Percentiles rank a stretch among this genome's conserved stretches.
Evolutionary conservation across 495 filamentous ascomycete species (phyloP).

Genomic region (Cryomyces minteri): DNA sequence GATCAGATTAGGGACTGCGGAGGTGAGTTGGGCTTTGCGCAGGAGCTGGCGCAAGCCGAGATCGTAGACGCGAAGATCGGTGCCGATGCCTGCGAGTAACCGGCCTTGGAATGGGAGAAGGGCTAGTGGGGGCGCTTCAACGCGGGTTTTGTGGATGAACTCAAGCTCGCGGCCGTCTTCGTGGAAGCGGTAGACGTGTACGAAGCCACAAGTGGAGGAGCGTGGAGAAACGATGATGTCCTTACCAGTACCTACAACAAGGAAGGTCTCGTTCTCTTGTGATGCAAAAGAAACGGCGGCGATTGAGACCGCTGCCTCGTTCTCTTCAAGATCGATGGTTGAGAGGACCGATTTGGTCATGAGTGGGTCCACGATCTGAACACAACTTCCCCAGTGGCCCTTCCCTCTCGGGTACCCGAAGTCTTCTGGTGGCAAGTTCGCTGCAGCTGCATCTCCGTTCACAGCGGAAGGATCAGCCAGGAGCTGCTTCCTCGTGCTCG

Average conservation of each 20-base stretch:
- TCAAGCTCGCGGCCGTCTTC: slow-evolving; percentile 73
- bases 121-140: slow-evolving; percentile 76
- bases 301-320: slow-evolving; percentile 81
- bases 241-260: slow-evolving; percentile 85
- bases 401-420: slow-evolving; percentile 75
- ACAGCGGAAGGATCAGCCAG: slow-evolving; percentile 37
- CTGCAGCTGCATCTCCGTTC: slow-evolving; percentile 39
- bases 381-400: slow-evolving; percentile 88
- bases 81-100: slow-evolving; percentile 67
- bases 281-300: slow-evolving; percentile 68
- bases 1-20: slow-evolving; percentile 65
- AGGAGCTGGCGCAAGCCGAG: slow-evolving; percentile 80
- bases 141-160: slow-evolving; percentile 88
- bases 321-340: slow-evolving; percentile 65
- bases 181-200: slow-evolving; percentile 85
- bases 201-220: slow-evolving; percentile 57
- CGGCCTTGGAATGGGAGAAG: slow-evolving; percentile 84
- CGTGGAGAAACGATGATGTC: slow-evolving; percentile 65
- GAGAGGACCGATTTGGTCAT: slow-evolving; percentile 51
- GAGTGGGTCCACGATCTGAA: slow-evolving; percentile 75
- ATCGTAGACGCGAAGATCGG: slow-evolving; percentile 71
- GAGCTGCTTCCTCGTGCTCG: slow-evolving; percentile 49
- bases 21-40: slow-evolving; percentile 61
- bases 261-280: slow-evolving; percentile 75
- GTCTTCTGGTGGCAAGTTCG: slow-evolving; percentile 49